Base-by-base conservation (phyloP, 148 eudicot species). In the Euryodendron excelsum region DNA sequence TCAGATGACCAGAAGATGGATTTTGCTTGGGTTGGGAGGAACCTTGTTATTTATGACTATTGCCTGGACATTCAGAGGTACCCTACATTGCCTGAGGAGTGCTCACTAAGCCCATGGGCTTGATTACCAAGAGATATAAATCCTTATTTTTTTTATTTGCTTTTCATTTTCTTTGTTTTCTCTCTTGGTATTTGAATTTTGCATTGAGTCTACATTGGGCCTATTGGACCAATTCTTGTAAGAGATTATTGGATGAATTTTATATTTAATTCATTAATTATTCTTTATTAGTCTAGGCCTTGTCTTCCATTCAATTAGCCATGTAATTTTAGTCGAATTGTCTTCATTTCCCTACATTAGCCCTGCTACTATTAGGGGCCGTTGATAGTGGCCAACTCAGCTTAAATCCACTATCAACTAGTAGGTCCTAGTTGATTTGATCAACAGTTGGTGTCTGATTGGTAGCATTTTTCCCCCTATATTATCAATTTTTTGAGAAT, bases 21-120 rank as follows among this genome's bases (percentile, higher is more conserved):
- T 65, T 93, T 72, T 76, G 88, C 85, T 56, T 96, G 99, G 99
- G 95, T 96, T n/a, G 74, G 87, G 79, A 90, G 92, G 80, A 96
- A 96, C 72, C 84, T 90, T 34, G 90, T 90, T 25, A 81, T 88
- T 6, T 93, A 96, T 81, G 94, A 96, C 53, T 96, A 96, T 67
- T 93, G 99, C 33, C 73, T 88, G 72, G 99, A 96, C 62, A 60
- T 55, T 0, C 50, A 77, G 55, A 89, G 99, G 79, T 93, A 65
- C 72, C 75, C 87, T 6, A 80, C 79, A 8, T 82, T 89, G 82
- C 89, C 92, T 61, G 93, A 88, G 79, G 98, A 96, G 84, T 96
- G 99, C 28, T 87, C 90, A 36, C 82, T 93, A 65, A 87, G 79
- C 72, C 97, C 98, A 3, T 94, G 82, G 87, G 87, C 82, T 33